These are phyloP conservation scores for Dalechampia spathulata DNA, from an alignment of 441 rosid species.

Conservation along the genomic window DNA sequence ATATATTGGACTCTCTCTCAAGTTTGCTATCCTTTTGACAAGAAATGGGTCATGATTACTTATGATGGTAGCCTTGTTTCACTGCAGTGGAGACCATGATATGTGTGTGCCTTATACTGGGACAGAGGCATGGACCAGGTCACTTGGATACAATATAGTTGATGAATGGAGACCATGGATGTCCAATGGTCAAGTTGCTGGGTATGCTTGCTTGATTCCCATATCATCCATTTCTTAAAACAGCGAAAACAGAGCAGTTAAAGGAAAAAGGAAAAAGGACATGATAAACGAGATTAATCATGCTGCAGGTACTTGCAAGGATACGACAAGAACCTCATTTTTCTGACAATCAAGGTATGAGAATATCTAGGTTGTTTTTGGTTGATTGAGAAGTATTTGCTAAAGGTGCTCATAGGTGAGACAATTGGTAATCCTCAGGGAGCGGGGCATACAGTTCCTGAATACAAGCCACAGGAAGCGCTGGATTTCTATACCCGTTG, in stretches of 20 bases:
- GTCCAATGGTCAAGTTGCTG: constrained; percentile 34
- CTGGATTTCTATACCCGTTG: constrained; percentile 34
- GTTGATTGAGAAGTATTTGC: neutral
- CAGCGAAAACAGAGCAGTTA: no score
- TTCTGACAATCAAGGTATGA: constrained; percentile 48
- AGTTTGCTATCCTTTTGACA: no score
- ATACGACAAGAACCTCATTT: constrained; percentile 44
- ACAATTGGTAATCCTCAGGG: constrained; percentile 34
- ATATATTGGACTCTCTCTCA: neutral
- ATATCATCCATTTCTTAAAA: no score
- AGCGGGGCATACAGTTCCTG: constrained; percentile 65
- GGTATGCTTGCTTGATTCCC: constrained; percentile 21
- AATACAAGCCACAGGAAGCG: constrained; percentile 53
- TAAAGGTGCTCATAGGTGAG: no score
- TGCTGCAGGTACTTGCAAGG: constrained; percentile 53
- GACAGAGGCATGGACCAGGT: constrained; percentile 40
- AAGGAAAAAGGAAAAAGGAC: no score
- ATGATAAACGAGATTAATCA: no score
- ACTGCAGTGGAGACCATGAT: constrained; percentile 47
- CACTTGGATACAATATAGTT: constrained; percentile 31
- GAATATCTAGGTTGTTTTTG: neutral
- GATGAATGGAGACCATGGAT: constrained; percentile 46
- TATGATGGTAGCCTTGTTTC: no score
- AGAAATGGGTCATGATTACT: no score
- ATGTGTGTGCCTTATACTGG: constrained; percentile 41